A percentile compares a stretch with the other conserved stretches of the same genome.
These are phyloP conservation scores for Starmerella riodocensis DNA, from an alignment of 805 yeast species.

Conservation along the genomic window DNA sequence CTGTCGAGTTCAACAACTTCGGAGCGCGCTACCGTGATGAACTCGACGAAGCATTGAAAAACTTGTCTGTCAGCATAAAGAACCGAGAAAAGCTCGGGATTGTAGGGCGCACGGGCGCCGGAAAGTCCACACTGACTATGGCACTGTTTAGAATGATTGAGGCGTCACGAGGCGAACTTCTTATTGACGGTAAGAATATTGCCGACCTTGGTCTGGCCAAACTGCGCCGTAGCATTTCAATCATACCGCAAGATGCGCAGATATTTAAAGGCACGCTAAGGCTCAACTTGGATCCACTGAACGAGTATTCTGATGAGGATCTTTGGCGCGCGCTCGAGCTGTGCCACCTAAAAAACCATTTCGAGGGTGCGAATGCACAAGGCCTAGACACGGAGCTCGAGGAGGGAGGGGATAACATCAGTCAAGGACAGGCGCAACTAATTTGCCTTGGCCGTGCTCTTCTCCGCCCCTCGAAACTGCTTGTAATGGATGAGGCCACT, in stretches of 20 bases:
- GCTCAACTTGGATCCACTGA: slow-evolving; percentile 55
- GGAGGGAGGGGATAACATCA: slow-evolving; percentile 68
- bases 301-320: slow-evolving; percentile 36
- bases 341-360: slow-evolving; percentile 39
- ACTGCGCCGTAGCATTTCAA: slow-evolving; percentile 45
- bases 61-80: slow-evolving; percentile 59
- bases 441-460: slow-evolving; percentile 68
- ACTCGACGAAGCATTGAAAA: slow-evolving; percentile 67
- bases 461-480: slow-evolving; percentile 48
- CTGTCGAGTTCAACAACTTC: slow-evolving; percentile 52
- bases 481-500: slow-evolving; percentile 67
- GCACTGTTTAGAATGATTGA: slow-evolving; percentile 58
- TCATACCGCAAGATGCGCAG: slow-evolving; percentile 69
- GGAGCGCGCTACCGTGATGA: slow-evolving; percentile 75
- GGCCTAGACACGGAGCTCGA: slow-evolving; percentile 39
- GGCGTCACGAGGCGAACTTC: slow-evolving; percentile 39
- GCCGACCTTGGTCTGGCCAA: slow-evolving; percentile 42
- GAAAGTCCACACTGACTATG: slow-evolving; percentile 83
- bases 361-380: slow-evolving; percentile 19
- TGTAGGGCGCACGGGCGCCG: slow-evolving; percentile 96
- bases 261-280: slow-evolving; percentile 54
- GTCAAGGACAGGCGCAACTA: slow-evolving; percentile 72
- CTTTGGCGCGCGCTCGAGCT: slow-evolving; percentile 49
- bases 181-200: slow-evolving; percentile 47
- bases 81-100: slow-evolving; percentile 73